Evolutionary conservation across 177 flowering plant species (phyloP), one percentile per base, ranked within the genome.

Genomic region (Telopea speciosissima): DNA sequence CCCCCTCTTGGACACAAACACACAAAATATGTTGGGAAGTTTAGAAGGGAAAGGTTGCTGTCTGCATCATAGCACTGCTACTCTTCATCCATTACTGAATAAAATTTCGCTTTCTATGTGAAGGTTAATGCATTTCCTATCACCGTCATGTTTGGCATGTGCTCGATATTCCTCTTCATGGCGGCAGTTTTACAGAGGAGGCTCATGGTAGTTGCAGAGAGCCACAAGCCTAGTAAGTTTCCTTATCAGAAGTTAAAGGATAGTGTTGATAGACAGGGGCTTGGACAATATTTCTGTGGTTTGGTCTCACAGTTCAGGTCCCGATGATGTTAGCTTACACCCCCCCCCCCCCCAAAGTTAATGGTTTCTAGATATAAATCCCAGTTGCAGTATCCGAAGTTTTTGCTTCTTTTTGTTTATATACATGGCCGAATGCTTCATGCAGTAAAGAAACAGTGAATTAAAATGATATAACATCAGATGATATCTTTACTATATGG

Each of bases 91-190:
- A 21, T 7, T 56, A 1, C 14, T 65, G 52, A 77, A 66, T 73
- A 45, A n/a, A 40, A 68, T 12, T 31, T 63, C 59, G 22, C 16
- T 23, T 65, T 67, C 7, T 16, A 1, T 69, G 40, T 80, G 72
- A 67, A 89, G 99, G 99, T 95, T 66, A 78, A 89, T 79, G 94
- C 97, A 24, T 95, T 92, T 83, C 99, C 99, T n/a, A 92, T 95
- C 80, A 93, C 96, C 17, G 83, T 90, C 26, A 93, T 93, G 98
- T 89, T 91, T 65, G 94, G 96, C 66, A 93, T 93, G 97, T 93
- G 98, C 85, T 90, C 98, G 5, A 83, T 91, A 72, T 93, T 93
- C 89, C 94, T 93, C 74, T 81, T 88, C 65, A 79, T 93, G 81
- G 94, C 98, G 36, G 85, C 89, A 23, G 62, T 93, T 69, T 75